Evolutionary conservation across 73 alveolate genomes (phyloP).

Genomic region (Paramecium sonneborni): DNA sequence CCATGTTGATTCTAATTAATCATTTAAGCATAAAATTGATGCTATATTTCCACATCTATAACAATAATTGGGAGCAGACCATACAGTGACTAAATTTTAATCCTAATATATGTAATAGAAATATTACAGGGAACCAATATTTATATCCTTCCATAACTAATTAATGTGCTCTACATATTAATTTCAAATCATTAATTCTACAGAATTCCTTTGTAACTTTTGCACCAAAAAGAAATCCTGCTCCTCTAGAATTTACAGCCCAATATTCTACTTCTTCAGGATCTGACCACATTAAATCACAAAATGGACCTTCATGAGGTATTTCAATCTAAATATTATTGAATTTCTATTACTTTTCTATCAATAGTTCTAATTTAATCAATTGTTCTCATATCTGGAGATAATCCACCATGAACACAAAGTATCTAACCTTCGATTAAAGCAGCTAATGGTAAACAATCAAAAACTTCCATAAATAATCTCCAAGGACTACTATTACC

Average conservation of each 20-base stretch:
- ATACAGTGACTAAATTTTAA: constrained; percentile 90
- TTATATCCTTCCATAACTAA: constrained; percentile 85
- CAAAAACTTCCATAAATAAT: constrained; percentile 81
- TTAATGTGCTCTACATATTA: constrained; percentile 88
- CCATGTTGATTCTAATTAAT: constrained; percentile 76
- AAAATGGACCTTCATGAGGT: constrained; percentile 89
- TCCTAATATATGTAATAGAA: constrained; percentile 70
- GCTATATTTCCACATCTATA: constrained; percentile 97
- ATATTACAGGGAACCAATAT: constrained; percentile 83
- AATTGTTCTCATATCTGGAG: constrained; percentile 88
- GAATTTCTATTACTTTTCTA: constrained; percentile 64
- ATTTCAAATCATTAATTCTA: constrained; percentile 77
- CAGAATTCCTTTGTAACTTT: constrained; percentile 83
- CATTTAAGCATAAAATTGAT: constrained; percentile 82
- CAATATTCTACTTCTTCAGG: constrained; percentile 90
- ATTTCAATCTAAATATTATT: constrained; percentile 69
- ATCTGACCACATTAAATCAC: constrained; percentile 93
- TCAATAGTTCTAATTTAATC: constrained; percentile 85
- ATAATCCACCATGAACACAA: constrained; percentile 96
- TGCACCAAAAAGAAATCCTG: constrained; percentile 70
- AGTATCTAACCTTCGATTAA: constrained; percentile 86
- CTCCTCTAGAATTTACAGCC: constrained; percentile 77
- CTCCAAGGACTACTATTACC: constrained; percentile 90
- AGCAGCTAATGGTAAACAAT: constrained; percentile 80
- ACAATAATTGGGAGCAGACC: constrained; percentile 98